Base-by-base conservation (phyloP, 1,284 basidiomycete species). In the Heterobasidion annosum region DNA sequence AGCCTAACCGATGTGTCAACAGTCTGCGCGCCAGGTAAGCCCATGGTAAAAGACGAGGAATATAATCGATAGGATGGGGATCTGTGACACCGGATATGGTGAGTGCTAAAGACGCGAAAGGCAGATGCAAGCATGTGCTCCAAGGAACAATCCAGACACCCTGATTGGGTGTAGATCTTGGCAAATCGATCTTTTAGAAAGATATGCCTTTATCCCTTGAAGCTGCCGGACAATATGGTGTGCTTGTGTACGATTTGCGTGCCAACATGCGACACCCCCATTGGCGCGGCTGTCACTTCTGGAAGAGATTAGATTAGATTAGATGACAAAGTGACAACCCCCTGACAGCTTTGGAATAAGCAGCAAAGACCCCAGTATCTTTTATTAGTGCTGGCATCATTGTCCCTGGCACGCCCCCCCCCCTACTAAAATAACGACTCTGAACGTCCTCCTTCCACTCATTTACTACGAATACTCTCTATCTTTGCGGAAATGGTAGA, bases 1-100 rank as follows among this genome's bases (percentile, higher is more conserved):
- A 92, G 73, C 50, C 86, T 74, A 50, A 78, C 68, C 2, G 81
- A 73, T 6, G 89, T 90, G 66, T 84, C 62, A 48, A 89, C 78
- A 3, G 72, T 82, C 54, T 78, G 78, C 35, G 72, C 70, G 8
- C 57, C 66, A 32, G 59, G 55, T n/a, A 64, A 61, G 35, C 65
- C 66, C 69, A 70, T 71, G 33, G 57, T 62, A 50, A 49, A 49
- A 3, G 52, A 43, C 33, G 53, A 37, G 2, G 42, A 37, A 35
- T 56, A 56, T 13, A 50, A 37, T 44, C 34, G 35, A 16, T 12
- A 16, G 18, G n/a, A 25, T 46, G 34, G 46, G 8, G 16, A 45
- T 34, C 32, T 51, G 34, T 51, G 34, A 34, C 47, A 51, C 34
- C 51, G 55, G 50, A 54, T 37, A 45, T 42, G 45, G 45, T 37